These are phyloP conservation scores for Quercus wislizeni DNA, from an alignment of 306 rosid species.

Conservation along the genomic window DNA sequence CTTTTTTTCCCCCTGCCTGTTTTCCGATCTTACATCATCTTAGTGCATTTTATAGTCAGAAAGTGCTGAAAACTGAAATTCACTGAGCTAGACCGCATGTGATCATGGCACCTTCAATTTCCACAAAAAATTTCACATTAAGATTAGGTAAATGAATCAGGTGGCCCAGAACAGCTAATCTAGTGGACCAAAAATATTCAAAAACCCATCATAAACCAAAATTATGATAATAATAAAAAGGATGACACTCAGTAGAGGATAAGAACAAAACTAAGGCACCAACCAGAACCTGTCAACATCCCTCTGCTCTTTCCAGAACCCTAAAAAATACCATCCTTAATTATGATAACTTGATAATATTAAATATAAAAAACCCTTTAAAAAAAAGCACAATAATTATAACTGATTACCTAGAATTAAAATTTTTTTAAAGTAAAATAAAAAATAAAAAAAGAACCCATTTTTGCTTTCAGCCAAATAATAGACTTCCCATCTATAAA, in stretches of 20 bases:
- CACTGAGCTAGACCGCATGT: neutral
- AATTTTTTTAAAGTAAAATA: too few species aligned
- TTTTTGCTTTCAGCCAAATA: neutral
- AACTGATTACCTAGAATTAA: neutral
- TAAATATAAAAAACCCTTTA: neutral
- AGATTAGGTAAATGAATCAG: conserved; percentile 3
- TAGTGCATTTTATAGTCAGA: too few species aligned
- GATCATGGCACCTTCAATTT: neutral
- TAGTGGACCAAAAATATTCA: conserved; percentile 2
- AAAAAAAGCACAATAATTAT: conserved; percentile 1
- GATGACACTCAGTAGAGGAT: conserved; percentile 35
- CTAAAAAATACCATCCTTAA: neutral
- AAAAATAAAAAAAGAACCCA: neutral
- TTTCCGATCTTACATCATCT: too few species aligned
- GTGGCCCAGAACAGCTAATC: conserved; percentile 15
- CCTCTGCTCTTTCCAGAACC: conserved; percentile 43
- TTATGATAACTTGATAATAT: too few species aligned
- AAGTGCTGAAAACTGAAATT: neutral
- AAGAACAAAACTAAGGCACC: conserved; percentile 34
- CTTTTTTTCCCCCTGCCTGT: too few species aligned
- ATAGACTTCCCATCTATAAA: conserved; percentile 34
- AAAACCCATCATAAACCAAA: neutral
- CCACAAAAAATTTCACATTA: too few species aligned
- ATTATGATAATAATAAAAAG: neutral
- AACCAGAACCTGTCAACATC: conserved; percentile 27